phyloP scores from a whole-genome alignment of 805 yeast species.

The Kuraishia molischiana region DNA sequence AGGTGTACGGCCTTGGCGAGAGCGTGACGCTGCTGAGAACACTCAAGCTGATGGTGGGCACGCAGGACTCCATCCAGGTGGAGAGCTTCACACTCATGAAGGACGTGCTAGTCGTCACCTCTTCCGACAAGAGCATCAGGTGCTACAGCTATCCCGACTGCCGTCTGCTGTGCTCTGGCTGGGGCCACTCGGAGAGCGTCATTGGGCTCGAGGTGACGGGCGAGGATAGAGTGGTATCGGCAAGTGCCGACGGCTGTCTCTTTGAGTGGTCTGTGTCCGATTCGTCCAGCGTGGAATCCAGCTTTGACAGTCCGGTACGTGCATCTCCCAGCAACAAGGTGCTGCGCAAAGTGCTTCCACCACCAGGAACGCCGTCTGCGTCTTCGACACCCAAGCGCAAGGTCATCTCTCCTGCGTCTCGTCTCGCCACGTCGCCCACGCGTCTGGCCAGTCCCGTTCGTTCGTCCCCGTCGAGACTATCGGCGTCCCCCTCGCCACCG shows the following conservation, averaged over 20 bases:
- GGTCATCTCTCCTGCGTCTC: not conserved
- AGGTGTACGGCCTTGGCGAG: slow-evolving; percentile 25
- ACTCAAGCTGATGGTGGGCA: slow-evolving; percentile 30
- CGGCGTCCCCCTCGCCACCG: not conserved
- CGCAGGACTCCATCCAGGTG: slow-evolving; percentile 30
- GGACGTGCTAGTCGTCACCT: slow-evolving; percentile 27
- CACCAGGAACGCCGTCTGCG: slow-evolving; percentile 3
- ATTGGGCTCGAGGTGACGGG: slow-evolving; percentile 25
- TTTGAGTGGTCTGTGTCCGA: slow-evolving; percentile 29
- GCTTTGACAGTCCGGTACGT: not conserved
- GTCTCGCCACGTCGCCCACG: not conserved
- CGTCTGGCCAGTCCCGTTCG: not conserved
- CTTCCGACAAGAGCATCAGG: slow-evolving; percentile 50
- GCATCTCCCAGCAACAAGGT: slow-evolving; percentile 11
- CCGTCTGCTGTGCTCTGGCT: slow-evolving; percentile 35
- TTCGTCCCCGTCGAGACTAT: not conserved
- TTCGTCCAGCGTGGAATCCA: not conserved
- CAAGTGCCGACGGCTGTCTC: slow-evolving; percentile 45
- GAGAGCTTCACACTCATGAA: slow-evolving; percentile 30
- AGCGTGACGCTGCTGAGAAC: slow-evolving; percentile 22
- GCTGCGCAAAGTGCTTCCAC: slow-evolving; percentile 11
- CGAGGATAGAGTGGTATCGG: slow-evolving; percentile 22
- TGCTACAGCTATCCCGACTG: slow-evolving; percentile 36
- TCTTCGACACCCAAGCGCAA: not conserved
- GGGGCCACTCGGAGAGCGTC: slow-evolving; percentile 53